Conservation (phyloP, 2,329 filamentous ascomycete genomes). For the Tolypocladium pustulatum region DNA sequence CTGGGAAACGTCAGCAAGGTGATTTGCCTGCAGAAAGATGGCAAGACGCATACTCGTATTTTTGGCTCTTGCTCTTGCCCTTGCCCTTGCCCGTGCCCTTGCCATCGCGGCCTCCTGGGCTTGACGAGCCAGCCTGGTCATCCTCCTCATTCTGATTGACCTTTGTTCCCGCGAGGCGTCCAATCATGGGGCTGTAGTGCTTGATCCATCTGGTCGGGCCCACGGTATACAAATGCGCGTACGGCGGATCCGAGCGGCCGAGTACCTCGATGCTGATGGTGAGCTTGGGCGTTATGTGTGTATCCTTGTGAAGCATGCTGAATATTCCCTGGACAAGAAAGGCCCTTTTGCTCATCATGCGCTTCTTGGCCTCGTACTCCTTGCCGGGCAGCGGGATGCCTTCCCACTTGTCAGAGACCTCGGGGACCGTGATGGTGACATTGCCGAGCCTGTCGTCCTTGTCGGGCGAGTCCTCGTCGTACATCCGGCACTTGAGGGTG, state of each 20-base stretch:
- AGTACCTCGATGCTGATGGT: slow-evolving; percentile 69
- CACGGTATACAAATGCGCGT: slow-evolving; percentile 65
- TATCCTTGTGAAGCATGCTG: slow-evolving; percentile 47
- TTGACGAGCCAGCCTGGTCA: slow-evolving; percentile 17
- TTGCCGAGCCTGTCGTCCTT: slow-evolving; percentile 83
- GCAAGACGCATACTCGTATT: slow-evolving; percentile 62
- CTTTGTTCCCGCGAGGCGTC: slow-evolving; percentile 64
- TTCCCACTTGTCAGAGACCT: slow-evolving; percentile 54
- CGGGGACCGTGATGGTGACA: slow-evolving; percentile 57
- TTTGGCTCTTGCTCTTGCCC: slow-evolving; percentile 45
- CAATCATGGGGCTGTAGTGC: slow-evolving; percentile 84
- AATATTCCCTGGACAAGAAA: slow-evolving; percentile 64
- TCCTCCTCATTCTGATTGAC: slow-evolving; percentile 49
- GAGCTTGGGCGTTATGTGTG: slow-evolving; percentile 60
- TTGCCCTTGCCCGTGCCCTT: slow-evolving; percentile 16
- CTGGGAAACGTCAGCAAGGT: slow-evolving; percentile 28
- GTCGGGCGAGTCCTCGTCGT: slow-evolving; percentile 82
- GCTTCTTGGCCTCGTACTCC: slow-evolving; percentile 66
- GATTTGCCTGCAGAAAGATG: background rate
- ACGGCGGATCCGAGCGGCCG: slow-evolving; percentile 60
- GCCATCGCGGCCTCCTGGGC: background rate
- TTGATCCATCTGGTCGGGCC: slow-evolving; percentile 68
- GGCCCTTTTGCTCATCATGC: slow-evolving; percentile 76
- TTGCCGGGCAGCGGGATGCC: slow-evolving; percentile 51
- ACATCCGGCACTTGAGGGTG: slow-evolving; percentile 72